These are phyloP conservation scores for Nicotiana tabacum DNA, from an alignment of 257 asterid genomes.

Conservation along the genomic window DNA sequence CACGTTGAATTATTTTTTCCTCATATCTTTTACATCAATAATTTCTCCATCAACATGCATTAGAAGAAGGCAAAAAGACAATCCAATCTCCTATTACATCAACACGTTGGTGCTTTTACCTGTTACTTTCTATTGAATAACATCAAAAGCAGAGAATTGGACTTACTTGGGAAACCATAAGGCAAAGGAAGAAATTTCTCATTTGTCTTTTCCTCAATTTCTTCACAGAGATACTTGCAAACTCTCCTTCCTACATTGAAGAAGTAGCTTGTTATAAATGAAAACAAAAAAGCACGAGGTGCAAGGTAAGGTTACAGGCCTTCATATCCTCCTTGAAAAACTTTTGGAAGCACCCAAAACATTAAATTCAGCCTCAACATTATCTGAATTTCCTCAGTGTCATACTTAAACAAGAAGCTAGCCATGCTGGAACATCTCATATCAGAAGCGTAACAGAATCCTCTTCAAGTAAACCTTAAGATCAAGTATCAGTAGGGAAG, in stretches of 20 bases:
- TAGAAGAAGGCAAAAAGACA: background rate
- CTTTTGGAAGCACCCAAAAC: background rate
- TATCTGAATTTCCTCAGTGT: background rate
- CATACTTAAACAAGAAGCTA: background rate
- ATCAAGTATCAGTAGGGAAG: background rate
- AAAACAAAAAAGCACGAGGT: background rate
- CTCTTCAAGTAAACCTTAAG: background rate
- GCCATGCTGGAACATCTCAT: background rate
- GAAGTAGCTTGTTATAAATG: slow-evolving; percentile 12
- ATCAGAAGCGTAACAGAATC: background rate
- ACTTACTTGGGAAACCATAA: slow-evolving; percentile 96
- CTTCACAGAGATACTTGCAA: slow-evolving; percentile 67
- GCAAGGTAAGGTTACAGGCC: background rate
- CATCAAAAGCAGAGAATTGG: background rate
- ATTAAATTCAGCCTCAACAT: background rate
- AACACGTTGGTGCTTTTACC: background rate
- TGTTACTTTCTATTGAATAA: slow-evolving; percentile 4
- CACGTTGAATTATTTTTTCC: background rate
- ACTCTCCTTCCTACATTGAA: slow-evolving; percentile 76
- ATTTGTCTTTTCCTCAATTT: slow-evolving; percentile 86
- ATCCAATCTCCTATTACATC: background rate
- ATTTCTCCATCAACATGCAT: background rate
- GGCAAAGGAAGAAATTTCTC: slow-evolving; percentile 82
- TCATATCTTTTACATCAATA: background rate
- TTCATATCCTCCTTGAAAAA: background rate